phyloP scores from a whole-genome alignment of 2,329 filamentous ascomycete species.

The Scytalidium sp. region DNA sequence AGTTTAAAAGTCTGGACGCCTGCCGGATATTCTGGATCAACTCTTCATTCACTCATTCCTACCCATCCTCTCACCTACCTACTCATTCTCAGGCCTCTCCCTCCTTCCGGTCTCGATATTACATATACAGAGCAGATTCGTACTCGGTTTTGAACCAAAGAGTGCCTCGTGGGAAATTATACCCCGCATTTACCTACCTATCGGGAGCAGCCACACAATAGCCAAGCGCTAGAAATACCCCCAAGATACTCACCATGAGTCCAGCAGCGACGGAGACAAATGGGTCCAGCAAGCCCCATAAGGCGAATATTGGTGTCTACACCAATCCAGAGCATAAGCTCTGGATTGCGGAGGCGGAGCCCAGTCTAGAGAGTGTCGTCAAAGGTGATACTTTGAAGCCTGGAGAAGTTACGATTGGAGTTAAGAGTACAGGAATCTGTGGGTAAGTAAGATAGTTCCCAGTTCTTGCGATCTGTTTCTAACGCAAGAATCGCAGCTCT shows the following conservation, averaged over 20 bases:
- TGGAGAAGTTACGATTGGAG: slow-evolving; percentile 82
- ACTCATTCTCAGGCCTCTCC: neutral
- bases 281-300: slow-evolving; percentile 47
- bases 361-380: slow-evolving; percentile 71
- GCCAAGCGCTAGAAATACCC: neutral
- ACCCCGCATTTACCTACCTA: neutral
- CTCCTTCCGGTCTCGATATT: neutral
- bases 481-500: slow-evolving; percentile 52
- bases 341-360: slow-evolving; percentile 79
- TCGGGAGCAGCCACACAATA: neutral
- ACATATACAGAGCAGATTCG: neutral
- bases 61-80: neutral
- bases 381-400: slow-evolving; percentile 65
- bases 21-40: neutral
- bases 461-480: slow-evolving; percentile 4
- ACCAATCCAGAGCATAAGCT: slow-evolving; percentile 91
- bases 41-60: neutral
- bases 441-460: slow-evolving; percentile 53
- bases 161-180: neutral
- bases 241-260: slow-evolving; percentile 1
- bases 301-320: slow-evolving; percentile 93
- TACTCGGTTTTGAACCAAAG: neutral
- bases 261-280: slow-evolving; percentile 2
- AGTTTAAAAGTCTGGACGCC: neutral
- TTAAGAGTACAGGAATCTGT: slow-evolving; percentile 95